Conservation (phyloP, 2,329 filamentous ascomycete species). For the Curvularia verruculosa region DNA sequence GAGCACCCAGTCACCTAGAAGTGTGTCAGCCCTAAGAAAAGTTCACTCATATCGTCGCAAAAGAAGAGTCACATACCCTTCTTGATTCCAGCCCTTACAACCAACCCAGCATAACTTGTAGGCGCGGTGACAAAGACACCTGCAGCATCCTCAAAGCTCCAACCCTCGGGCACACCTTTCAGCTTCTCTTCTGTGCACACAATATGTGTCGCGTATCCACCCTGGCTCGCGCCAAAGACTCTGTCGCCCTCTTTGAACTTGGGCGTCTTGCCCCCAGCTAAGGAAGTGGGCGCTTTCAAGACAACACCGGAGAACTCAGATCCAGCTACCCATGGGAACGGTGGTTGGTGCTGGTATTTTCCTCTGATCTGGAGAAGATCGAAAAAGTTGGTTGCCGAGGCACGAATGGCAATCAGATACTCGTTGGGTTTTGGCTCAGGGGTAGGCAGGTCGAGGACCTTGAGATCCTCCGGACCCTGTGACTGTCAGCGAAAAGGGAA, state of each 20-base stretch:
- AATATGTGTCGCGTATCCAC: constrained; percentile 81
- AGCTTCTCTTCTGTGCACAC: constrained; percentile 70
- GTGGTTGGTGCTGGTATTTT: constrained; percentile 92
- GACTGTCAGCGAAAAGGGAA: constrained; percentile 9
- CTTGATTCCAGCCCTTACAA: constrained; percentile 77
- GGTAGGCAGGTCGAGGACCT: constrained; percentile 74
- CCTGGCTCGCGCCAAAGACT: constrained; percentile 87
- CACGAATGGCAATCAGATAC: constrained; percentile 87
- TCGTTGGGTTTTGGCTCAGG: constrained; percentile 73
- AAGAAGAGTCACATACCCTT: constrained; percentile 45
- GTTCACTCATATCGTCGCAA: neutral
- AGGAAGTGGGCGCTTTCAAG: constrained; percentile 65
- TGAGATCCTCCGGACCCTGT: constrained; percentile 79
- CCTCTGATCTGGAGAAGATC: constrained; percentile 94
- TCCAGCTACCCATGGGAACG: constrained; percentile 86
- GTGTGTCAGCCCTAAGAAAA: neutral
- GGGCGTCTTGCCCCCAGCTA: constrained; percentile 52
- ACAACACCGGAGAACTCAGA: constrained; percentile 85
- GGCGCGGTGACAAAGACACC: constrained; percentile 92
- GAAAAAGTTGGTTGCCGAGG: constrained; percentile 94
- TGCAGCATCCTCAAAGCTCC: constrained; percentile 83
- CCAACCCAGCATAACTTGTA: constrained; percentile 84
- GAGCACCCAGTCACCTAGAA: constrained; percentile 77
- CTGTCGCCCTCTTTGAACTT: constrained; percentile 78
- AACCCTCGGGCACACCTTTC: constrained; percentile 76